Percentiles rank a stretch among this genome's conserved stretches.
These are phyloP conservation scores for Rhypophila decipiens DNA, from an alignment of 495 filamentous ascomycete species.

Conservation along the genomic window DNA sequence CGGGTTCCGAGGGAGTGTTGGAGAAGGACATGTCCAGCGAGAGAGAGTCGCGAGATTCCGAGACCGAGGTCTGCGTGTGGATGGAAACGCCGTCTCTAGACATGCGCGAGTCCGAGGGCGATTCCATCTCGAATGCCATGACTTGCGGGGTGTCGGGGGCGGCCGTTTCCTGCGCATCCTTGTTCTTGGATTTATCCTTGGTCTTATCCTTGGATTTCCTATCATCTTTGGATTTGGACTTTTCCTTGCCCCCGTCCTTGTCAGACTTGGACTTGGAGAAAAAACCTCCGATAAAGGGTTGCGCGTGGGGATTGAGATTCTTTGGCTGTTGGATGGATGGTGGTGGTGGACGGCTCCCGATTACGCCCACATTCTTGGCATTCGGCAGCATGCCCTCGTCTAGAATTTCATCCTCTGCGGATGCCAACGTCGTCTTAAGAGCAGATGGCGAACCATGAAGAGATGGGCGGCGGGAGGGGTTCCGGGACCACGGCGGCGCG, in stretches of 20 bases:
- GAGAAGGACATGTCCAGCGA: constrained; percentile 59
- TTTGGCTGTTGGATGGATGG: constrained; percentile 35
- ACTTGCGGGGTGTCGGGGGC: constrained; percentile 13
- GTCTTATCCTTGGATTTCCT: constrained; percentile 18
- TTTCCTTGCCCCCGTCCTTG: constrained; percentile 26
- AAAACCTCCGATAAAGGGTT: constrained; percentile 42
- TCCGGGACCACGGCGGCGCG: constrained; percentile 41
- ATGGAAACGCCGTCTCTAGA: constrained; percentile 47
- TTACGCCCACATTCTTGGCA: constrained; percentile 43
- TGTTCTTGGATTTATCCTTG: constrained; percentile 22
- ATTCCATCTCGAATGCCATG: constrained; percentile 33
- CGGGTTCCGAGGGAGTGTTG: constrained; percentile 57
- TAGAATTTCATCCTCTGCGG: constrained; percentile 44
- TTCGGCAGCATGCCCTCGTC: constrained; percentile 37
- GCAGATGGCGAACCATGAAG: constrained; percentile 43
- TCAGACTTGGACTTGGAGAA: constrained; percentile 35
- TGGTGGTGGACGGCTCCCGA: constrained; percentile 41
- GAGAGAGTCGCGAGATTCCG: constrained; percentile 68
- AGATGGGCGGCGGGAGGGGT: constrained; percentile 41
- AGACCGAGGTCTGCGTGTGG: constrained; percentile 55
- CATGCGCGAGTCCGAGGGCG: constrained; percentile 55
- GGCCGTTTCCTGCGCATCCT: no score
- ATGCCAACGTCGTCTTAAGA: constrained; percentile 43
- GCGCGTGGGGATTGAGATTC: constrained; percentile 46
- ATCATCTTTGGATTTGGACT: constrained; percentile 23